These are phyloP conservation scores for Vinca major DNA, from an alignment of 305 asterid genomes.

Conservation along the genomic window DNA sequence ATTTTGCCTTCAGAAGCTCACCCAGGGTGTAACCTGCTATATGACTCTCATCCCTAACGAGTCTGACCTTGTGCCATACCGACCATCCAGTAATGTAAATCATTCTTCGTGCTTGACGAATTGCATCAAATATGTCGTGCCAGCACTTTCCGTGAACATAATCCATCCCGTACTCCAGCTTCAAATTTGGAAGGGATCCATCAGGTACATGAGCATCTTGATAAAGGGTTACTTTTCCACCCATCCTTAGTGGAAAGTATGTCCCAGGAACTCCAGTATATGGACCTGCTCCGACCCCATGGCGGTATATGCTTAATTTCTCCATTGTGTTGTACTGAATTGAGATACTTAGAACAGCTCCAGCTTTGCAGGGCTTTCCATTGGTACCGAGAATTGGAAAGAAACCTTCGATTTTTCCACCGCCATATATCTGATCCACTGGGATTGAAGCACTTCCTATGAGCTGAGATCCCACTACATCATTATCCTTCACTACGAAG, in stretches of 20 bases:
- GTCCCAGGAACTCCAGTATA: slow-evolving; percentile 81
- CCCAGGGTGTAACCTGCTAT: slow-evolving; percentile 60
- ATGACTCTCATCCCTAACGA: slow-evolving; percentile 68
- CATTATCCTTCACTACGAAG: slow-evolving; percentile 84
- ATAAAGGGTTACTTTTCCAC: slow-evolving; percentile 85
- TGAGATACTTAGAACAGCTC: slow-evolving; percentile 71
- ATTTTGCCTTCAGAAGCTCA: slow-evolving; percentile 77
- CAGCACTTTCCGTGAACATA: slow-evolving; percentile 88
- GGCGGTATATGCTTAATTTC: slow-evolving; percentile 56
- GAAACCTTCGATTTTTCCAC: slow-evolving; percentile 55
- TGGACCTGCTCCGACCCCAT: slow-evolving; percentile 92
- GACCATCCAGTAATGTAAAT: slow-evolving; percentile 96
- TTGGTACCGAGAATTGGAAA: slow-evolving; percentile 66
- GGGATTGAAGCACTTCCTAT: slow-evolving; percentile 87
- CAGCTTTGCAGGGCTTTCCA: slow-evolving; percentile 78
- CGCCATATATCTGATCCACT: slow-evolving; percentile 66
- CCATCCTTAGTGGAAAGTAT: slow-evolving; percentile 88
- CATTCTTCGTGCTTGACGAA: slow-evolving; percentile 69
- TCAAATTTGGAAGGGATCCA: slow-evolving; percentile 65
- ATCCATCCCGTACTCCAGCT: slow-evolving; percentile 63
- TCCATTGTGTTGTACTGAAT: slow-evolving; percentile 70
- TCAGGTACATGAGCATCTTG: slow-evolving; percentile 99
- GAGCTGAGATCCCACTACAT: slow-evolving; percentile 84
- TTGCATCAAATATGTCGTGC: slow-evolving; percentile 79
- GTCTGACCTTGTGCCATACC: slow-evolving; percentile 89